Conservation (phyloP, 1,284 basidiomycete genomes). For the Anthracocystis setariae region DNA sequence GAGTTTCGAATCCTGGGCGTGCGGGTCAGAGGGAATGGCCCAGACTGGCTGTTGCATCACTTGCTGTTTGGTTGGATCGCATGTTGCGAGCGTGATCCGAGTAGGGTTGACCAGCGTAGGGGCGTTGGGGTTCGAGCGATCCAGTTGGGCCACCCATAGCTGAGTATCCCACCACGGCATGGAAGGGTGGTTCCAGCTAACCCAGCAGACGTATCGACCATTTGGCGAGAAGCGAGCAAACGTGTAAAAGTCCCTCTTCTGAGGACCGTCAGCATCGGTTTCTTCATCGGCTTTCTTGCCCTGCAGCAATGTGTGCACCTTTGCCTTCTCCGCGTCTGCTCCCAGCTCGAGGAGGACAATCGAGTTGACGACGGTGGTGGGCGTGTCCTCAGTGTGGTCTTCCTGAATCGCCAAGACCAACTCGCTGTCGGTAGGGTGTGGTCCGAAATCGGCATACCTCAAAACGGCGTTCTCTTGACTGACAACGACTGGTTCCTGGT, state of each 20-base stretch:
- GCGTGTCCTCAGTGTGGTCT: conserved; percentile 75
- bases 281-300: conserved; percentile 68
- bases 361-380: conserved; percentile 73
- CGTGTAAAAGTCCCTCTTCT: conserved; percentile 76
- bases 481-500: conserved; percentile 71
- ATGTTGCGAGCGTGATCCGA: conserved; percentile 17
- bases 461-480: conserved; percentile 76
- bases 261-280: conserved; percentile 16
- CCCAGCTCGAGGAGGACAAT: conserved; percentile 73
- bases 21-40: conserved; percentile 68
- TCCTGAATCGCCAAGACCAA: conserved; percentile 74
- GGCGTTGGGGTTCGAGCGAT: conserved; percentile 10
- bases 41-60: conserved; percentile 71
- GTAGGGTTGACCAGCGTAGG: conserved; percentile 18
- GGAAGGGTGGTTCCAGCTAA: conserved; percentile 77
- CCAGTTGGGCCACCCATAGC: conserved; percentile 72
- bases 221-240: conserved; percentile 76
- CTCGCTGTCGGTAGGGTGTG: conserved; percentile 68
- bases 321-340: conserved; percentile 8
- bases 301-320: conserved; percentile 28
- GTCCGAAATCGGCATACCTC: conserved; percentile 70
- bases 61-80: conserved; percentile 33
- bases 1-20: conserved; percentile 70
- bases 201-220: conserved; percentile 76
- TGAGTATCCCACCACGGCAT: conserved; percentile 83